Percentiles rank a stretch among this genome's conserved stretches.
Conservation (phyloP, 768 basidiomycete genomes). For the Leccinum ochraceum region DNA sequence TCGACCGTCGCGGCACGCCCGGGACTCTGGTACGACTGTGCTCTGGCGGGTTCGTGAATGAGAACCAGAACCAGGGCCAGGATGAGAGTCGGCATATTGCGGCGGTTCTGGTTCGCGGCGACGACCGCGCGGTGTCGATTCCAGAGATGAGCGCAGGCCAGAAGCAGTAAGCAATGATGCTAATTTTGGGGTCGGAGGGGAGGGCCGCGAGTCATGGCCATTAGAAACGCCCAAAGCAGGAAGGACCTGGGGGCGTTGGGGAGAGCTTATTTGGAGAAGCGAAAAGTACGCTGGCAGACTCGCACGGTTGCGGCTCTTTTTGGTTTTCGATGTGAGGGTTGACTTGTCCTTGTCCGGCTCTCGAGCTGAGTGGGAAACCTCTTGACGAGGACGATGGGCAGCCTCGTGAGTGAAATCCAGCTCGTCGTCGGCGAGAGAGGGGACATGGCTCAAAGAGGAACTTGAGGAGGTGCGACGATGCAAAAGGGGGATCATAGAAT, state of each 20-base stretch:
- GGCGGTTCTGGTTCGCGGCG: conserved; percentile 42
- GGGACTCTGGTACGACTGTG: conserved; percentile 11
- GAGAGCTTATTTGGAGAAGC: conserved; percentile 56
- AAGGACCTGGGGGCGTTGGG: conserved; percentile 36
- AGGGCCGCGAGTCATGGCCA: conserved; percentile 40
- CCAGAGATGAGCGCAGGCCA: conserved; percentile 38
- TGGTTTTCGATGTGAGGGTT: conserved; percentile 41
- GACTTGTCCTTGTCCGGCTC: conserved; percentile 27
- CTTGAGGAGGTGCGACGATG: conserved; percentile 52
- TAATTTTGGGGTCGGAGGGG: conserved; percentile 63
- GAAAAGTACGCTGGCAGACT: conserved; percentile 79
- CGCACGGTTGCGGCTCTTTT: conserved; percentile 63
- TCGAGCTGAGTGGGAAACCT: conserved; percentile 33
- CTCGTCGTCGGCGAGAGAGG: conserved; percentile 46
- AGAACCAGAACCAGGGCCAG: conserved; percentile 48
- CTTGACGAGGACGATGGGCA: conserved; percentile 26
- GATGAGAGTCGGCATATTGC: conserved; percentile 37
- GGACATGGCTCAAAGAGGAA: conserved; percentile 32
- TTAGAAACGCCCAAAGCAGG: conserved; percentile 51
- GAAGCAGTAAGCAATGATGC: conserved; percentile 34
- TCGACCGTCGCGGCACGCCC: conserved; percentile 26
- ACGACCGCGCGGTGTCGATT: conserved; percentile 55
- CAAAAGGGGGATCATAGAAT: conserved; percentile 56
- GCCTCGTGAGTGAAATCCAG: conserved; percentile 41
- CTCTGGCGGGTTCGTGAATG: conserved; percentile 37